Evolutionary conservation across 306 rosid species (phyloP), one percentile per base, ranked within the genome.

Genomic region (Prunus kanzakura): DNA sequence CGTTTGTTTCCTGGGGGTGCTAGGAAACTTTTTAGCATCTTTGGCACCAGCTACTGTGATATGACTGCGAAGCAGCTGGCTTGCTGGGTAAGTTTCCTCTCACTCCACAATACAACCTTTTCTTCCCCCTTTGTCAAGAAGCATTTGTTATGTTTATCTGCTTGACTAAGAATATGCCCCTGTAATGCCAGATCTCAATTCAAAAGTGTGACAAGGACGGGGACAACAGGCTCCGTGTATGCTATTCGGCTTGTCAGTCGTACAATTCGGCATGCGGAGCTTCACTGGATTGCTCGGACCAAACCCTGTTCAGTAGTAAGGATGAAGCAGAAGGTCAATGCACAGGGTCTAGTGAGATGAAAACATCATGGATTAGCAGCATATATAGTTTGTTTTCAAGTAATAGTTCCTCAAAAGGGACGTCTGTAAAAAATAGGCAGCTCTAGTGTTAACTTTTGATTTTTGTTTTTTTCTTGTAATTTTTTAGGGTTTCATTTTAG

Each of bases 1-100:
- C 89, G 98, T 25, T 80, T 94, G 82, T 94, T 94, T 80, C 97
- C 97, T 9, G 92, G 98, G 73, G 97, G 98, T 57, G 96, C 98
- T 41, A 86, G 98, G 82, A 94, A 90, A 82, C 80, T 94, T 43
- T 90, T 92, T 79, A 94, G 91, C 77, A 86, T 94, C 81, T 89
- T 94, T 52, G 89, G 98, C 38, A 89, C 91, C 86, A 84, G 91
- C 76, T 89, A 86, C 70, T 94, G 98, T 51, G 97, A 94, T 56
- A 92, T 89, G 73, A 92, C 97, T 43, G 98, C 98, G 12, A 94
- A 90, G 87, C 93, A 89, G 83, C 86, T 94, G 32, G 98, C 98
- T 43, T 94, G 98, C 85, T 94, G 97, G 98, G 98, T 94, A 82
- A 81, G 89, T 73, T 23, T 10, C 29, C 78, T 46, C 2, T 50